phyloP scores from a whole-genome alignment of 2,329 filamentous ascomycete genomes.

The Ophiobolus disseminans region DNA sequence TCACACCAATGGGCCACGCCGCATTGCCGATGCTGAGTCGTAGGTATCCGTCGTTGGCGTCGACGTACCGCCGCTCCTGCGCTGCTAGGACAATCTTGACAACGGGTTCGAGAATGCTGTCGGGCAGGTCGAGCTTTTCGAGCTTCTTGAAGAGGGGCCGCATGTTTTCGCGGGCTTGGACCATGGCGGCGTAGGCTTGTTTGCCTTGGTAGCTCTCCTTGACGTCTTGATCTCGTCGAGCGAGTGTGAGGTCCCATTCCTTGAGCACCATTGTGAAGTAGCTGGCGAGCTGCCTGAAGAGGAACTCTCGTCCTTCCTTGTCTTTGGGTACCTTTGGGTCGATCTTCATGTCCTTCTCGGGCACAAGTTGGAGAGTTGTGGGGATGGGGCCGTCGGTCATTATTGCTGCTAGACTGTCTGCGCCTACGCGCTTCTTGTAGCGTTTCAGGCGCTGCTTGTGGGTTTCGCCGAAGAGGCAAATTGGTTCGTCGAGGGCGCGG shows the following conservation, averaged over 20 bases:
- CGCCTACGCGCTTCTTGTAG: constrained; percentile 67
- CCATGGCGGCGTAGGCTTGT: constrained; percentile 82
- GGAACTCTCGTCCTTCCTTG: constrained; percentile 68
- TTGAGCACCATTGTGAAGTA: constrained; percentile 96
- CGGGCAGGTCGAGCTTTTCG: constrained; percentile 79
- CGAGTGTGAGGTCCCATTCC: constrained; percentile 84
- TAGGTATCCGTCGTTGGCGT: constrained; percentile 95
- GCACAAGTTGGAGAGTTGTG: constrained; percentile 79
- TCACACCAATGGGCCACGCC: constrained; percentile 98
- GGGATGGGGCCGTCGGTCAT: constrained; percentile 82
- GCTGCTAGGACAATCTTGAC: constrained; percentile 91
- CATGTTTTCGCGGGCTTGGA: constrained; percentile 87
- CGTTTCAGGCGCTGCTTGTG: constrained; percentile 73
- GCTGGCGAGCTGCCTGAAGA: constrained; percentile 87
- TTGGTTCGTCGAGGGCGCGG: constrained; percentile 75
- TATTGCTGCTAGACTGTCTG: constrained; percentile 52
- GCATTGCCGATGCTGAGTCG: constrained; percentile 93
- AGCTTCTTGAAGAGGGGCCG: constrained; percentile 88
- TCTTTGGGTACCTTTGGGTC: constrained; percentile 66
- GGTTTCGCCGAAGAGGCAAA: constrained; percentile 79
- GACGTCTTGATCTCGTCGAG: constrained; percentile 61
- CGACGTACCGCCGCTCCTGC: constrained; percentile 89
- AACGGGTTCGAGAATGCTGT: constrained; percentile 79
- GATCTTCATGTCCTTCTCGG: constrained; percentile 90
- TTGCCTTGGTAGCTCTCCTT: constrained; percentile 81